Conservation (phyloP, 441 rosid genomes). For the Viola pubescens region DNA sequence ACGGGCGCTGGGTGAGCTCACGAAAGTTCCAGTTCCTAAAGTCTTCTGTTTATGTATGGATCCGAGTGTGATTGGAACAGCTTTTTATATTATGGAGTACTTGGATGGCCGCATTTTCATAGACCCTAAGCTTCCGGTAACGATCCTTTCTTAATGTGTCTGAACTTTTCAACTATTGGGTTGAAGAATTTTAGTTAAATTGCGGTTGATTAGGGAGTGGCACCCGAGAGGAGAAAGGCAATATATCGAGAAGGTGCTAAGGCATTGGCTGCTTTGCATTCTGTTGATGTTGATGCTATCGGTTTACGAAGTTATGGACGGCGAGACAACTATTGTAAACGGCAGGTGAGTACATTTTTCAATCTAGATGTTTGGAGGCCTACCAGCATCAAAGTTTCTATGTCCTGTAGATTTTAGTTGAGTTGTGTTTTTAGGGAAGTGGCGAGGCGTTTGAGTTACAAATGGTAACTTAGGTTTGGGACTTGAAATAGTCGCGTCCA, state of each 20-base stretch:
- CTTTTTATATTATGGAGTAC: slow-evolving; percentile 89
- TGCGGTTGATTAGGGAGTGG: slow-evolving; percentile 38
- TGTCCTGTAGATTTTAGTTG: neutral
- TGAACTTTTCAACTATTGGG: neutral
- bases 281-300: slow-evolving; percentile 61
- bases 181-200: neutral
- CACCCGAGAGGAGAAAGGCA: slow-evolving; percentile 48
- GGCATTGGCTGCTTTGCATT: slow-evolving; percentile 75
- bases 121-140: slow-evolving; percentile 66
- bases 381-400: too few species aligned
- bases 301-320: slow-evolving; percentile 76
- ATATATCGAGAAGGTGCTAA: slow-evolving; percentile 65
- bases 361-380: neutral
- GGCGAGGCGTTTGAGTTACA: neutral
- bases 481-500: too few species aligned
- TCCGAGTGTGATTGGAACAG: slow-evolving; percentile 60
- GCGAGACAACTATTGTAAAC: slow-evolving; percentile 60
- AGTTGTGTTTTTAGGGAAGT: neutral
- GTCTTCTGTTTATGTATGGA: slow-evolving; percentile 71
- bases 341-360: slow-evolving; percentile 51
- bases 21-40: slow-evolving; percentile 79
- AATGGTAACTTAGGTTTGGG: too few species aligned
- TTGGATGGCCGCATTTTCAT: slow-evolving; percentile 82
- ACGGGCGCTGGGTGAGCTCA: slow-evolving; percentile 63
- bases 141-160: neutral